phyloP scores from a whole-genome alignment of 371 early-diverging fungal species.

The Massospora cicadina region DNA sequence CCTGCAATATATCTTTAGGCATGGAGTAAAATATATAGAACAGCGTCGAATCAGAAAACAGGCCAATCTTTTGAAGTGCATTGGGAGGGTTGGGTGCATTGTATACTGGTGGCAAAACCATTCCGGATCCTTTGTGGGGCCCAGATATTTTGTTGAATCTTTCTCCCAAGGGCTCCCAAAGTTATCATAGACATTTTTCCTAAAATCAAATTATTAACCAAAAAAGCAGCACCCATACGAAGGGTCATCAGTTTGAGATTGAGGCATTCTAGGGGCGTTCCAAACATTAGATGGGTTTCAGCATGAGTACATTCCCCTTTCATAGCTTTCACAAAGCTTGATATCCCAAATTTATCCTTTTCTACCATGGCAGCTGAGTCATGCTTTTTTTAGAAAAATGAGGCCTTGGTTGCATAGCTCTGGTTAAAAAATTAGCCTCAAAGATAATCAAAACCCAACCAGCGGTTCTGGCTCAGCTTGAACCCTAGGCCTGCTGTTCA shows the following conservation, averaged over 20 bases:
- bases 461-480: not conserved
- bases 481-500: not conserved
- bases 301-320: not conserved
- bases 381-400: not conserved
- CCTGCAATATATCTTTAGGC: constrained; percentile 73
- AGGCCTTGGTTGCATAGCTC: not conserved
- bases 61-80: constrained; percentile 42
- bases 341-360: not conserved
- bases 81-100: constrained; percentile 48
- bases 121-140: constrained; percentile 43
- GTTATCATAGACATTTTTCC: not conserved
- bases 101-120: constrained; percentile 57
- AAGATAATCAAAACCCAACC: not conserved
- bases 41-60: constrained; percentile 73
- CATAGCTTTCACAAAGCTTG: not conserved
- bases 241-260: not conserved
- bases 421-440: not conserved
- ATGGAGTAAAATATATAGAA: constrained; percentile 90
- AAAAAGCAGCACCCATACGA: not conserved
- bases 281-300: not conserved
- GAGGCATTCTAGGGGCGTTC: not conserved
- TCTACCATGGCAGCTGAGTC: not conserved
- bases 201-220: not conserved
- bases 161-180: not conserved
- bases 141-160: constrained; percentile 11